These are phyloP conservation scores for Ceratocystis diversiconidia DNA, from an alignment of 2,329 filamentous ascomycete species.

Conservation along the genomic window DNA sequence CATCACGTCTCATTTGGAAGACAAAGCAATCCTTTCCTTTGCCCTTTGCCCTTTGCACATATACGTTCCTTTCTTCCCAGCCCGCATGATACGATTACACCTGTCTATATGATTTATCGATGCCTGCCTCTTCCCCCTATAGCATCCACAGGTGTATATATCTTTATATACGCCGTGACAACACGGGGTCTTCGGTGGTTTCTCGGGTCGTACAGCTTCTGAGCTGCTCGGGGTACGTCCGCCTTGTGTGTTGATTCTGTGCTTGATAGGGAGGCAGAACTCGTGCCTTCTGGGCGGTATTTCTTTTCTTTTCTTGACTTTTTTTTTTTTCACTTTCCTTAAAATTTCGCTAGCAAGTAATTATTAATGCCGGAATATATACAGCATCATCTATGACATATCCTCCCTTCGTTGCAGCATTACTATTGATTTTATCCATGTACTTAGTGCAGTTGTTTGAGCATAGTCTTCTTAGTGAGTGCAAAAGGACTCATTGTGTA, in stretches of 20 bases:
- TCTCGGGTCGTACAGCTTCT: too few species aligned
- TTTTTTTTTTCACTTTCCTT: neutral
- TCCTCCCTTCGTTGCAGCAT: neutral
- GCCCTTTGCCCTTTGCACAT: neutral
- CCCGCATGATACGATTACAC: neutral
- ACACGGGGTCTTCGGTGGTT: neutral
- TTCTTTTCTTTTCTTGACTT: neutral
- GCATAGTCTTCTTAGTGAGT: neutral
- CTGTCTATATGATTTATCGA: neutral
- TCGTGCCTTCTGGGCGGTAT: neutral
- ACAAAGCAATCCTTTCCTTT: neutral
- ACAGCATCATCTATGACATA: neutral
- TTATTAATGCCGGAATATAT: conserved; percentile 3
- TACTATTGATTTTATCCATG: neutral
- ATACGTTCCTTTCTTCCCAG: too few species aligned
- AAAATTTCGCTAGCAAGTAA: conserved; percentile 5
- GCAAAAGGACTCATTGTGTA: neutral
- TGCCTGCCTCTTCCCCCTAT: neutral
- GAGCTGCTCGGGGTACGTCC: too few species aligned
- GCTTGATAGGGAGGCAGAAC: too few species aligned
- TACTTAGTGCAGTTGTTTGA: neutral
- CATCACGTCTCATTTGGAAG: too few species aligned
- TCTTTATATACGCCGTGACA: neutral
- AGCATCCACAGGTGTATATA: neutral
- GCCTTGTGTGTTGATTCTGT: neutral